Conservation (phyloP, 2,329 filamentous ascomycete genomes). For the Colletotrichum gloeosporioides region DNA sequence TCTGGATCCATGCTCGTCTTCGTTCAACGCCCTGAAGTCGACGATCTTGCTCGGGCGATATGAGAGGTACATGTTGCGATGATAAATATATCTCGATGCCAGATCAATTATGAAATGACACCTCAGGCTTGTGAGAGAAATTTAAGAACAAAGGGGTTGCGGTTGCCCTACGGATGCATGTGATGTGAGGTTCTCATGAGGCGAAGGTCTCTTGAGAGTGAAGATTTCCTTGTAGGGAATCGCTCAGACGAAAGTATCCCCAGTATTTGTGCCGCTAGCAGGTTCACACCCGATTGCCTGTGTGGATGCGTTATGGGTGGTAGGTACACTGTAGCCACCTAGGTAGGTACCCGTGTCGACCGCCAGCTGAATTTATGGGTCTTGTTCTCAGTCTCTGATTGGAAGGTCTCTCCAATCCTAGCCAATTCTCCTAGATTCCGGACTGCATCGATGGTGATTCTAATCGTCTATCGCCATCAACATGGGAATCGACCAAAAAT, state of each 20-base stretch:
- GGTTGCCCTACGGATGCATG: not conserved
- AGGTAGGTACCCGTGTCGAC: not conserved
- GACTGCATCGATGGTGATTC: not conserved
- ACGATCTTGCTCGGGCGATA: constrained; percentile 4
- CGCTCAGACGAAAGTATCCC: not conserved
- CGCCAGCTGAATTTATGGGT: not conserved
- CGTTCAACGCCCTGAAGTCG: not conserved
- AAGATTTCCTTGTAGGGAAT: constrained; percentile 7
- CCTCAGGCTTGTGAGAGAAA: not conserved
- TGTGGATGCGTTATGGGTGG: not conserved
- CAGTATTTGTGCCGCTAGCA: not conserved
- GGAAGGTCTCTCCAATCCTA: not conserved
- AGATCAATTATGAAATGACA: not conserved
- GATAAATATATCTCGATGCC: not conserved
- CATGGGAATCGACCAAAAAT: not conserved
- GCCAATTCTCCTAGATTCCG: not conserved
- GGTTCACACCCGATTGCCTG: not conserved
- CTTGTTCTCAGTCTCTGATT: not conserved
- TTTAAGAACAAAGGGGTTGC: not conserved
- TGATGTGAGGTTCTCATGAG: not conserved
- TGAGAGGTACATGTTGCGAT: constrained; percentile 9
- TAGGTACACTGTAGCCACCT: not conserved
- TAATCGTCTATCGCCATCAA: not conserved
- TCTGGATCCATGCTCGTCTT: constrained; percentile 34
- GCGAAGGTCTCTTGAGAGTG: not conserved